A percentile compares a stretch with the other conserved stretches of the same genome.
Evolutionary conservation across 768 basidiomycete genomes (phyloP).

Genomic region (Calocybe gangraenosa): DNA sequence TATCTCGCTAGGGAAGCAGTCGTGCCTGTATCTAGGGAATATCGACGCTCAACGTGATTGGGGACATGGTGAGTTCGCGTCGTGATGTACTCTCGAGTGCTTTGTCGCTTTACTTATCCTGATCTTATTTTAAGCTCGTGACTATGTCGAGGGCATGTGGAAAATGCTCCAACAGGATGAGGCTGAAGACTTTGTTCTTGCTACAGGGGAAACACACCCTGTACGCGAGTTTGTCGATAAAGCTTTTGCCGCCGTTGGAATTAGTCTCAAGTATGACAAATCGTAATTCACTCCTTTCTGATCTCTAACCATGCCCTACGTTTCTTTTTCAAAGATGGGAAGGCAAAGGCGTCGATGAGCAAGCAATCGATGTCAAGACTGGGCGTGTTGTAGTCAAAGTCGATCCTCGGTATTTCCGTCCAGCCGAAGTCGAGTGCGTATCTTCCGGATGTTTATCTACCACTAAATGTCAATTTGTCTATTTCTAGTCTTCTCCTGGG

Average conservation of each 20-base stretch:
- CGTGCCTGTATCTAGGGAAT: constrained; percentile 91
- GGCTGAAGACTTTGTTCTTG: constrained; percentile 90
- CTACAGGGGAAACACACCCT: constrained; percentile 93
- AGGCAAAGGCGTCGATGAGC: constrained; percentile 69
- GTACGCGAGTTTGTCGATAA: constrained; percentile 93
- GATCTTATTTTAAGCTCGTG: constrained; percentile 48
- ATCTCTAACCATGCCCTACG: constrained; percentile 5
- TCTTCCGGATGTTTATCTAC: background rate
- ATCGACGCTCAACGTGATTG: constrained; percentile 94
- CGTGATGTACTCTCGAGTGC: background rate
- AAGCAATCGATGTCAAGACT: constrained; percentile 68
- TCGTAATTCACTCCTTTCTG: constrained; percentile 1
- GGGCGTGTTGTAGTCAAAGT: constrained; percentile 76
- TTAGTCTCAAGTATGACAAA: constrained; percentile 53
- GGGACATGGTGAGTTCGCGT: constrained; percentile 86
- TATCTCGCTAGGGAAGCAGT: constrained; percentile 84
- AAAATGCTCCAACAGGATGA: constrained; percentile 84
- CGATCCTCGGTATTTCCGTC: constrained; percentile 89
- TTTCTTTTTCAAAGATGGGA: constrained; percentile 54
- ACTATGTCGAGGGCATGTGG: constrained; percentile 99
- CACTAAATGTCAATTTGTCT: constrained; percentile 3
- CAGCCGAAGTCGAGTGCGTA: constrained; percentile 90
- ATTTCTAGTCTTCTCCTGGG: constrained; percentile 70
- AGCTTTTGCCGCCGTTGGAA: constrained; percentile 68
- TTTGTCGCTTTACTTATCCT: constrained; percentile 4